Percentiles rank a stretch among this genome's conserved stretches.
Conservation (phyloP, 2,329 filamentous ascomycete genomes). For the Trichoderma cornu-damae region DNA sequence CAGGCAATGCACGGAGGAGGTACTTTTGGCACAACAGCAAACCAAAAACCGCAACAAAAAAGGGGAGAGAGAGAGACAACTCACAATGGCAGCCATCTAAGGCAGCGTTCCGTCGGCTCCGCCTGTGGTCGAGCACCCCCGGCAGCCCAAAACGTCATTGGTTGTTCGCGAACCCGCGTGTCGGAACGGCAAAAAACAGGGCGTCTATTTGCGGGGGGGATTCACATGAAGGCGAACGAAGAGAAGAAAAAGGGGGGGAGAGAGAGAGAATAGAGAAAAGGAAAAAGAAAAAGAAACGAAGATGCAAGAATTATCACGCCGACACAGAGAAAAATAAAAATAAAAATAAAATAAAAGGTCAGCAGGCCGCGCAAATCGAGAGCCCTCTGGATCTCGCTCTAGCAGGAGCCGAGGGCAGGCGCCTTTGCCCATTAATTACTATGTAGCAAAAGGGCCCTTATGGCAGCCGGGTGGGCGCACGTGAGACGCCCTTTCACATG, state of each 20-base stretch:
- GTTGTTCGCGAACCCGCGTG: slow-evolving; percentile 22
- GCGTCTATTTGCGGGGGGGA: not conserved
- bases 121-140: slow-evolving; percentile 23
- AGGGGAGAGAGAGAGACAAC: slow-evolving; percentile 19
- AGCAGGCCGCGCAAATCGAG: slow-evolving; percentile 11
- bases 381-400: not conserved
- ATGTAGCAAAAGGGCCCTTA: too few relatives aligned
- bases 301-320: not conserved
- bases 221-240: not conserved
- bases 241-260: not conserved
- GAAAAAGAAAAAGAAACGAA: not conserved
- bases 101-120: slow-evolving; percentile 24
- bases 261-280: too few relatives aligned
- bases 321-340: not conserved
- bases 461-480: too few relatives aligned
- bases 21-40: not conserved
- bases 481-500: slow-evolving; percentile 15
- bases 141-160: slow-evolving; percentile 30
- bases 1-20: not conserved
- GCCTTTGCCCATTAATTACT: too few relatives aligned
- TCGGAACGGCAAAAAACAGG: not conserved
- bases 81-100: slow-evolving; percentile 36
- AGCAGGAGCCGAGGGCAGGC: slow-evolving; percentile 10
- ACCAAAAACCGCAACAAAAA: not conserved
- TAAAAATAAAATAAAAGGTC: not conserved